These are phyloP conservation scores for Apiospora saccharicola DNA, from an alignment of 2,329 filamentous ascomycete species.

Conservation along the genomic window DNA sequence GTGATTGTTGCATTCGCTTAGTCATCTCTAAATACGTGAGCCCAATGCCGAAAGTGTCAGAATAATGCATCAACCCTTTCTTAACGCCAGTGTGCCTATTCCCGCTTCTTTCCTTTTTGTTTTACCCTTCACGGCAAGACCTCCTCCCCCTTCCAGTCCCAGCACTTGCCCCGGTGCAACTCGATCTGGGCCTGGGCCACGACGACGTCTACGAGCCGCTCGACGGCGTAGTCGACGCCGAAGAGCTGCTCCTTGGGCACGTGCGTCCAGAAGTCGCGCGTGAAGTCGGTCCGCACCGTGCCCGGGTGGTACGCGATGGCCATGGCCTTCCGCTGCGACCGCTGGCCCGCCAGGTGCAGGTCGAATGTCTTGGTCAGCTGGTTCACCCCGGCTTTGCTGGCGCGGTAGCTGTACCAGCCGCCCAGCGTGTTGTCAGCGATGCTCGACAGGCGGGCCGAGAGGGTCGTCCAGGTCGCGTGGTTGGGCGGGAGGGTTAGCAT, in stretches of 20 bases:
- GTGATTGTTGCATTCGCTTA: neutral
- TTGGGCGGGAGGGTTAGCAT: conserved; percentile 48
- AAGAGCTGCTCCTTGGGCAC: conserved; percentile 70
- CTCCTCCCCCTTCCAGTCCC: conserved; percentile 74
- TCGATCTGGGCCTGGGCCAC: conserved; percentile 50
- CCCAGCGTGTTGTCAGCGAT: conserved; percentile 76
- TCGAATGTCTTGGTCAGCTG: conserved; percentile 77
- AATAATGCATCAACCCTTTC: neutral
- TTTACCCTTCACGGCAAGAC: conserved; percentile 56
- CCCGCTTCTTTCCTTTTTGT: conserved; percentile 27
- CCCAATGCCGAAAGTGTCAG: neutral
- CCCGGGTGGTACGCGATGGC: conserved; percentile 79
- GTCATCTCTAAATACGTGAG: neutral
- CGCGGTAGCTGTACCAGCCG: conserved; percentile 84
- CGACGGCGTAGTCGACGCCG: conserved; percentile 69
- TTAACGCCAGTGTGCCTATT: neutral
- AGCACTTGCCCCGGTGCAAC: conserved; percentile 67
- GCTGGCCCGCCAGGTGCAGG: conserved; percentile 63
- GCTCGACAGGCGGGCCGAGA: conserved; percentile 80
- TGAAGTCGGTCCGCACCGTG: conserved; percentile 79
- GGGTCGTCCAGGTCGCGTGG: conserved; percentile 73
- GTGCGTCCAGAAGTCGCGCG: conserved; percentile 73
- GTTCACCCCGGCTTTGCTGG: conserved; percentile 78
- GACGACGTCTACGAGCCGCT: conserved; percentile 68
- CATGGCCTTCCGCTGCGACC: conserved; percentile 66